Evolutionary conservation across 257 asterid species (phyloP), one percentile per base, ranked within the genome.

Genomic region (Pogostemon cablin): DNA sequence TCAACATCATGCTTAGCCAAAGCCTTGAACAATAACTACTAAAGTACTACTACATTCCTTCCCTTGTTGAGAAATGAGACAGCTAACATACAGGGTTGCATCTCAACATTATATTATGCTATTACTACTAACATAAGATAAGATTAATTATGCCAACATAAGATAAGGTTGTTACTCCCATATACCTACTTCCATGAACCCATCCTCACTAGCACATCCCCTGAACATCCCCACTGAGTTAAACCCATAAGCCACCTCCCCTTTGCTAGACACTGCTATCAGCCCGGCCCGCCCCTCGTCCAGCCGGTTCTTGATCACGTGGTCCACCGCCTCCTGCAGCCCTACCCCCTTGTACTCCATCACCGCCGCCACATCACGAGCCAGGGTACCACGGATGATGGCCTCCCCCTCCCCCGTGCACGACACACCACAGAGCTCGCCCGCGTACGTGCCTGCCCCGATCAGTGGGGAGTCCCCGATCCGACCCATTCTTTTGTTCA

Each of bases 391-490:
- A 1, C 99, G 96, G 53, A 93, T 88, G 74, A 93, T 93, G 17
- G 99, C 99, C 78, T 93, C 99, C 0, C 99, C 99, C 52, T 93
- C 99, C 0, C 99, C 99, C 0, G 99, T 93, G 86, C 99, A 93
- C 4, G 99, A 93, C 0, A 93, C 96, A 4, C 86, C 98, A 7
- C 99, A 93, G 0, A 89, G 12, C 4, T 87, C 83, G 6, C 90
- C 60, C 0, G 99, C 99, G 37, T 93, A 93, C 0, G 99, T 93
- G 9, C 99, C 99, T 0, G 98, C 89, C 1, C 99, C 99, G 3
- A 93, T 93, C 38, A 93, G 43, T 0, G 99, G 99, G 0, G 99
- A 91, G 77, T 93, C 99, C 1, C 99, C 99, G 4, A 93, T 93
- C 7, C 99, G 74, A 3, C 99, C 99, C 0, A 5, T 47, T 95